Percentiles rank a stretch among this genome's conserved stretches.
These are phyloP conservation scores for Neurospora sp. DNA, from an alignment of 495 filamentous ascomycete genomes.

Conservation along the genomic window DNA sequence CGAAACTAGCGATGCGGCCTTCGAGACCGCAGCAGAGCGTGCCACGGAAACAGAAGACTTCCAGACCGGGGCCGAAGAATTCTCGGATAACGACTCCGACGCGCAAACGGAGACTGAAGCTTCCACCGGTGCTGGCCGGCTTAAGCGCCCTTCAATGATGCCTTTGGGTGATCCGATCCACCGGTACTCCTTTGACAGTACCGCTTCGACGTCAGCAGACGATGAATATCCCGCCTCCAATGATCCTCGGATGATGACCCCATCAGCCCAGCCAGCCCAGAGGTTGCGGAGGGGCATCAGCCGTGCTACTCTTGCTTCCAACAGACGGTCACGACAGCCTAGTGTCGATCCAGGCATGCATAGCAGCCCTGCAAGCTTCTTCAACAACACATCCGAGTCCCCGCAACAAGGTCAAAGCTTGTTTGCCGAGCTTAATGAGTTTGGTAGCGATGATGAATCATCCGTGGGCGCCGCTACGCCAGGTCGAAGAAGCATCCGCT, in stretches of 20 bases:
- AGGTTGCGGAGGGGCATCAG: slow-evolving; percentile 61
- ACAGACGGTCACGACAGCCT: slow-evolving; percentile 50
- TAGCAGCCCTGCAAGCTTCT: slow-evolving; percentile 47
- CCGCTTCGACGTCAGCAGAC: slow-evolving; percentile 79
- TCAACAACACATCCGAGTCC: slow-evolving; percentile 36
- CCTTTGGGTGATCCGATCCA: slow-evolving; percentile 29
- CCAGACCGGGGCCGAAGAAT: slow-evolving; percentile 80
- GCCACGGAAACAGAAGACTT: slow-evolving; percentile 88
- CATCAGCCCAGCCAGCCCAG: slow-evolving; percentile 49
- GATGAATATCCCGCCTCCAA: slow-evolving; percentile 39
- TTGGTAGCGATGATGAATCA: slow-evolving; percentile 57
- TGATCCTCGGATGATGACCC: slow-evolving; percentile 41
- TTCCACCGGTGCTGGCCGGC: slow-evolving; percentile 33
- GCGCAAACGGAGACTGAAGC: slow-evolving; percentile 74
- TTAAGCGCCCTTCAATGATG: slow-evolving; percentile 24
- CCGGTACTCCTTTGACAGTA: slow-evolving; percentile 68
- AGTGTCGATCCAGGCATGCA: slow-evolving; percentile 49
- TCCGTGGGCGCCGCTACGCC: slow-evolving; percentile 28
- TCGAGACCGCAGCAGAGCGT: slow-evolving; percentile 76
- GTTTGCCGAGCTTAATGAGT: slow-evolving; percentile 78
- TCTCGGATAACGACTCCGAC: slow-evolving; percentile 62
- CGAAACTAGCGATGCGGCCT: slow-evolving; percentile 74
- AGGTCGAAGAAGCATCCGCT: slow-evolving; percentile 35
- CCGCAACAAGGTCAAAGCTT: slow-evolving; percentile 63
- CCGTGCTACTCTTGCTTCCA: slow-evolving; percentile 38